Base-by-base conservation (phyloP, 2,329 filamentous ascomycete species). In the Hypoxylon sp. region DNA sequence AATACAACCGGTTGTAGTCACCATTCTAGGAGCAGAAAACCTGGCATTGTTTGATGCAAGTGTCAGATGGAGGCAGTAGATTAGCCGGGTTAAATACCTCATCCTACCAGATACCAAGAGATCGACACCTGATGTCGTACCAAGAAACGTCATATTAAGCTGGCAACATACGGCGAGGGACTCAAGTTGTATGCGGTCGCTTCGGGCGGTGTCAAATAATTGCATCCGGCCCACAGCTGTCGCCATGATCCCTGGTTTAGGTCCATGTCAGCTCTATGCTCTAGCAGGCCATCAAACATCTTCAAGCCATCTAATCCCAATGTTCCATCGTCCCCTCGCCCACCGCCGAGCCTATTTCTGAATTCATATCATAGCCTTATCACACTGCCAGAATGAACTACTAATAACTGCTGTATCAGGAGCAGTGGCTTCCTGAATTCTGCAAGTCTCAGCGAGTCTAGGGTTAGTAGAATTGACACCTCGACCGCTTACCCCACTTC, bases 401-500 rank as follows among this genome's bases (percentile, higher is more conserved):
- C 28, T 41, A 17, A 17, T 41, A 7, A 14, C 9, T 23, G 10
- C 19, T 32, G 25, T 14, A 41, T 14, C 11, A 45, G 13, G 32
- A 56, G 10, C 21, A 30, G n/a, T 11, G 25, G 7, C 30, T 46
- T 17, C 48, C n/a, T 17, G 3, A 34, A 51, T 34, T 11, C 9
- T 34, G 34, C 48, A 32, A 43, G 36, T 17, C 17, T 17, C 17
- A 28, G 36, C 46, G 14, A 36, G 9, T 36, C 21, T n/a, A 45
- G 17, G 50, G 28, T 46, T n/a, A n/a, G n/a, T 32, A 28, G 38
- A 25, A 46, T n/a, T 23, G 13, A 30, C 30, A 28, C n/a, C 32
- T 21, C 38, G 5, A 19, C 34, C 14, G 10, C 17, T 51, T 43
- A 57, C 60, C 48, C 60, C 48, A 52, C 46, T 43, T 28, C 19